These are phyloP conservation scores for Cordyceps javanica DNA, from an alignment of 2,329 filamentous ascomycete genomes.

Conservation along the genomic window DNA sequence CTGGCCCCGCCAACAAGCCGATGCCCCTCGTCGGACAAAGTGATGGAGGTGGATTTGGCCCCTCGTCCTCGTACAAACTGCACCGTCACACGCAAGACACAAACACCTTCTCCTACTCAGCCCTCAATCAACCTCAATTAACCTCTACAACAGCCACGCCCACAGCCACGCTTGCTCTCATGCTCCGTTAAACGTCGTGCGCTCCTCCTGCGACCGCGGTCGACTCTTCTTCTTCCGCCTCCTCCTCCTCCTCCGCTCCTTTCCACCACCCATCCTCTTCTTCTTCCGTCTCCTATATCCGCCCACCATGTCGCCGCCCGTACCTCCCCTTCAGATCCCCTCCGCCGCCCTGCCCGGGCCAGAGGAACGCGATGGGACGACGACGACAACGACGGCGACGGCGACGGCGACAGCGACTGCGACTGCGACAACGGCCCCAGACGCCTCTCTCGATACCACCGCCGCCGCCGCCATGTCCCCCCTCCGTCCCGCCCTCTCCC, in stretches of 20 bases:
- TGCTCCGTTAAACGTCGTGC: not conserved
- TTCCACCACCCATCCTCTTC: too few relatives aligned
- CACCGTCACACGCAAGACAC: not conserved
- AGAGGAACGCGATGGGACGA: slow-evolving; percentile 5
- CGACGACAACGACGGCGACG: not conserved
- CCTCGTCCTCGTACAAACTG: too few relatives aligned
- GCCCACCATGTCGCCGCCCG: not conserved
- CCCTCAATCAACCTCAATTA: not conserved
- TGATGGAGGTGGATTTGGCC: too few relatives aligned
- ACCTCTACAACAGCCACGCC: not conserved
- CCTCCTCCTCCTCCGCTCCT: too few relatives aligned
- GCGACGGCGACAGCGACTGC: not conserved
- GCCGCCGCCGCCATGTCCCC: not conserved
- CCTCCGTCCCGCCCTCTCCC: not conserved
- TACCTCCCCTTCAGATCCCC: not conserved
- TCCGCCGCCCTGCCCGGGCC: not conserved
- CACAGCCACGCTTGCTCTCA: not conserved
- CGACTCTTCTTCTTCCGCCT: not conserved
- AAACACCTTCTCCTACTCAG: not conserved
- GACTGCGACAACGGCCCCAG: not conserved
- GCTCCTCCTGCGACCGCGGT: slow-evolving; percentile 2
- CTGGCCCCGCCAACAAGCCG: not conserved
- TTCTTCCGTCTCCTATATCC: not conserved
- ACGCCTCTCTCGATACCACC: not conserved
- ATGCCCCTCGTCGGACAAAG: not conserved